A percentile compares a stretch with the other conserved stretches of the same genome.
Conservation (phyloP, 1,284 basidiomycete genomes). For the Cutaneotrichosporon sp. region DNA sequence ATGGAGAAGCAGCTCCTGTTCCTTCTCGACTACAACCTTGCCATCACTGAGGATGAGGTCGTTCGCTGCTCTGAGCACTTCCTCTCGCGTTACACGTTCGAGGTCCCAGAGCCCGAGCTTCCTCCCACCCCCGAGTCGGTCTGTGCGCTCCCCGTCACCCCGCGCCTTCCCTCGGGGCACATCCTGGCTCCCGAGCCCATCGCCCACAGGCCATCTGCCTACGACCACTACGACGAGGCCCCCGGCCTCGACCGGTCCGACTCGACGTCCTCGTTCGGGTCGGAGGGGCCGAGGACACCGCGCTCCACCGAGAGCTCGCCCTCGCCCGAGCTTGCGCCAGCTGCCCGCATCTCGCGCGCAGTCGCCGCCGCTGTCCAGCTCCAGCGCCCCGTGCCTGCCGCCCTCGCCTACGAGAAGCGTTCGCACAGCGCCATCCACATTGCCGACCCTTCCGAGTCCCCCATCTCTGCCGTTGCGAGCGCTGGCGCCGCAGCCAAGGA, state of each 20-base stretch:
- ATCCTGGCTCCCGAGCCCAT: conserved; percentile 8
- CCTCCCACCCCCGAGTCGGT: conserved; percentile 32
- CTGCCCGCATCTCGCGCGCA: background rate
- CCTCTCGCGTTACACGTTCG: conserved; percentile 50
- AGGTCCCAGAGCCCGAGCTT: conserved; percentile 10
- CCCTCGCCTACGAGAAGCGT: conserved; percentile 2
- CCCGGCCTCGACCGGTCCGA: conserved; percentile 53
- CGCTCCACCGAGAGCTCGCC: conserved; percentile 9
- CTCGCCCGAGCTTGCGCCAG: background rate
- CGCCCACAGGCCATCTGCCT: background rate
- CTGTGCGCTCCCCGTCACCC: conserved; percentile 38
- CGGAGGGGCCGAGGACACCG: conserved; percentile 44
- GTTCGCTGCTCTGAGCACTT: conserved; percentile 82
- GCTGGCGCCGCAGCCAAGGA: conserved; percentile 8
- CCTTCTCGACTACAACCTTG: conserved; percentile 70
- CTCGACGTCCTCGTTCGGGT: conserved; percentile 52
- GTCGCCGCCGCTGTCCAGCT: background rate
- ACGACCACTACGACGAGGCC: conserved; percentile 11
- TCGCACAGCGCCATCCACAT: conserved; percentile 4
- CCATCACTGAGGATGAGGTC: conserved; percentile 57
- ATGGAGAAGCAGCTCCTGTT: conserved; percentile 96
- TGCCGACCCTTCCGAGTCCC: conserved; percentile 5
- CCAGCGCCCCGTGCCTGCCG: conserved; percentile 6
- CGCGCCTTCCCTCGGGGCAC: conserved; percentile 26
- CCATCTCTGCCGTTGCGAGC: conserved; percentile 5